Conservation (phyloP, 2,329 filamentous ascomycete genomes). For the Hypoxylon sp. region DNA sequence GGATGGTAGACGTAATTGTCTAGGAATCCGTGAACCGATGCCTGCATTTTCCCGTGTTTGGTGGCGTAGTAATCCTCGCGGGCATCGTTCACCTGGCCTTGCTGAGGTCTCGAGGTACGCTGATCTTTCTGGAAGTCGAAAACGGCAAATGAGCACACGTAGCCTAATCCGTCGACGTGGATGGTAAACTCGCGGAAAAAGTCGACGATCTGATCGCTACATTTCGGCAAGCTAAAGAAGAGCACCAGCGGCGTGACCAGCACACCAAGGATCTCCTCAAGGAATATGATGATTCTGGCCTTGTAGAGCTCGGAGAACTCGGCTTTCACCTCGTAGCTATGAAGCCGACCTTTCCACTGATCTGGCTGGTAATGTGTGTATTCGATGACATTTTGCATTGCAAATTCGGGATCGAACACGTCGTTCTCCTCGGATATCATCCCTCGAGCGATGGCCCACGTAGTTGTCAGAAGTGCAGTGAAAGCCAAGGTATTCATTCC, state of each 20-base stretch:
- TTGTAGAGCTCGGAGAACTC: constrained; percentile 95
- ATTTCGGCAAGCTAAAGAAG: constrained; percentile 86
- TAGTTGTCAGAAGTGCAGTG: constrained; percentile 81
- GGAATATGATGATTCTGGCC: constrained; percentile 89
- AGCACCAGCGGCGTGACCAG: constrained; percentile 91
- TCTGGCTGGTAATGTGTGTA: constrained; percentile 93
- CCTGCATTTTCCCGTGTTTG: constrained; percentile 98
- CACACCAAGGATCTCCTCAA: constrained; percentile 93
- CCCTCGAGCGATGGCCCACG: constrained; percentile 87
- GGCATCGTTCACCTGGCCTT: constrained; percentile 67
- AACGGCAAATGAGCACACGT: constrained; percentile 96
- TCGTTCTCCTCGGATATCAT: constrained; percentile 88
- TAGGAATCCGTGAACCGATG: constrained; percentile 93
- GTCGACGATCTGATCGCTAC: constrained; percentile 92
- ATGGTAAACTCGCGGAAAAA: constrained; percentile 99
- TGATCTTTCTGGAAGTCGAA: constrained; percentile 94
- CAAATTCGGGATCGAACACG: constrained; percentile 92
- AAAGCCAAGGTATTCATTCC: constrained; percentile 94
- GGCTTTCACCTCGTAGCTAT: constrained; percentile 90
- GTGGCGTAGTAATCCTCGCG: constrained; percentile 94
- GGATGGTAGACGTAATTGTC: constrained; percentile 89
- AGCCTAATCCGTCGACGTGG: constrained; percentile 94
- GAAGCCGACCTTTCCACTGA: constrained; percentile 89
- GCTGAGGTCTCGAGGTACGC: constrained; percentile 57
- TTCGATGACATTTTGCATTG: constrained; percentile 87